A percentile compares a stretch with the other conserved stretches of the same genome.
Conservation (phyloP, 2,329 filamentous ascomycete species). For the Aspergillus hortae region DNA sequence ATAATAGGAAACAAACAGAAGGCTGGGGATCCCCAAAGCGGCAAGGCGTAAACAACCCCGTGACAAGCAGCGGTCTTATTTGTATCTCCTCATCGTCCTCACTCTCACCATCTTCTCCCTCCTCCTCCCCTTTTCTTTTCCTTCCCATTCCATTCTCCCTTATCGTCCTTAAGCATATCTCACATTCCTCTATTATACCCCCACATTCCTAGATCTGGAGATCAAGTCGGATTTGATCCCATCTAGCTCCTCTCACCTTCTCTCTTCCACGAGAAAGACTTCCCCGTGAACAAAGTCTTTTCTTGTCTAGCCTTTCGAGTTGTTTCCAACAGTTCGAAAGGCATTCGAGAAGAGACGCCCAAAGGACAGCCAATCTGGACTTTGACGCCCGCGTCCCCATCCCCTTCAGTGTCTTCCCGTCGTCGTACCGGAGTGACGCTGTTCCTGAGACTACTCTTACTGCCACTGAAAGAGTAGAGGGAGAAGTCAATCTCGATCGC, state of each 20-base stretch:
- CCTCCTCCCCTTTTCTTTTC: conserved; percentile 17
- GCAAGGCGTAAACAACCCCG: conserved; percentile 24
- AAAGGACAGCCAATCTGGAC: conserved; percentile 95
- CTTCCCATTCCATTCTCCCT: conserved; percentile 14
- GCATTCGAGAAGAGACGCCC: conserved; percentile 68
- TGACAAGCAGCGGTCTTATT: conserved; percentile 8
- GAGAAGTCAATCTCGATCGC: conserved; percentile 73
- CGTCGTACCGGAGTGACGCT: conserved; percentile 82
- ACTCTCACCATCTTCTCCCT: conserved; percentile 4
- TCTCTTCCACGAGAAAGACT: conserved; percentile 34
- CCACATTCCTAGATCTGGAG: conserved; percentile 12
- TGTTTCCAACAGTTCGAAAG: conserved; percentile 46
- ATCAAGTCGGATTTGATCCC: conserved; percentile 20
- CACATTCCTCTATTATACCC: conserved; percentile 9
- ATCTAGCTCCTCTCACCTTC: conserved; percentile 11
- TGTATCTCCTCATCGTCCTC: conserved; percentile 4
- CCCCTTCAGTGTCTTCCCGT: conserved; percentile 99
- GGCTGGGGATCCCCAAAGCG: conserved; percentile 11
- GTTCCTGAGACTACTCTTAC: conserved; percentile 64
- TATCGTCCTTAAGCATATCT: conserved; percentile 5
- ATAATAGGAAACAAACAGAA: background rate
- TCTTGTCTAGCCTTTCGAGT: conserved; percentile 48
- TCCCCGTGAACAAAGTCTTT: conserved; percentile 40
- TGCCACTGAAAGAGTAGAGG: conserved; percentile 66
- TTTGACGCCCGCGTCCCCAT: conserved; percentile 99